Evolutionary conservation across 139 green algal genomes (phyloP).

Genomic region (Medakamo hakoo): DNA sequence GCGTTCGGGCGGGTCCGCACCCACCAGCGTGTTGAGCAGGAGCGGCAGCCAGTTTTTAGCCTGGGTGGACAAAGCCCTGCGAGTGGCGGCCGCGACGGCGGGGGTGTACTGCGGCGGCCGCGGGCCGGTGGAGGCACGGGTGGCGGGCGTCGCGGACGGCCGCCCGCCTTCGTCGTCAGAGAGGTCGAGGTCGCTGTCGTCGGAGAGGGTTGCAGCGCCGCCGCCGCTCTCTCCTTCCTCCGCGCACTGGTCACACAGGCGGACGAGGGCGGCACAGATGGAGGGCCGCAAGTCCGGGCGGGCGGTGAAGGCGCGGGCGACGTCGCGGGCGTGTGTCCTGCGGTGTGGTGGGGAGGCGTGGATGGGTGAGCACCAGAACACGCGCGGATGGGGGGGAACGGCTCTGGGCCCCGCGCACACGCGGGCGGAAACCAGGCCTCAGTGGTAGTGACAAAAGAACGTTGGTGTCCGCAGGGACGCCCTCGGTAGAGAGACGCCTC

Average conservation of each 20-base stretch:
- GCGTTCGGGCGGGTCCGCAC: conserved; percentile 24
- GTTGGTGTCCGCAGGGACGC: conserved; percentile 11
- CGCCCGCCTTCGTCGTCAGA: conserved; percentile 11
- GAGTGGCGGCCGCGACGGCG: conserved; percentile 16
- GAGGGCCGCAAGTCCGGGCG: conserved; percentile 38
- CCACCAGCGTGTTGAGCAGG: conserved; percentile 69
- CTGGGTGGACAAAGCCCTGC: conserved; percentile 32
- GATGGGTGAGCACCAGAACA: not conserved
- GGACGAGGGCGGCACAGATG: conserved; percentile 38
- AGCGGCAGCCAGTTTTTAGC: conserved; percentile 66
- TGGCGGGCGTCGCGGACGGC: too few relatives aligned
- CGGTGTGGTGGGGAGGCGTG: not conserved
- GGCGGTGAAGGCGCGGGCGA: conserved; percentile 46
- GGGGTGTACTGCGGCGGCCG: conserved; percentile 10
- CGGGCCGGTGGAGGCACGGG: too few relatives aligned
- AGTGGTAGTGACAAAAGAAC: conserved; percentile 43
- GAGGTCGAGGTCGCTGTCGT: conserved; percentile 1
- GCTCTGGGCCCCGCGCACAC: not conserved
- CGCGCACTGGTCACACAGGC: conserved; percentile 24
- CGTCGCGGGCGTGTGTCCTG: conserved; percentile 15
- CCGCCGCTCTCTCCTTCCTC: not conserved
- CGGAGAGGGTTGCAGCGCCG: not conserved
- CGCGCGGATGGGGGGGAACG: not conserved
- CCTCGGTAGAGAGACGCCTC: too few relatives aligned
- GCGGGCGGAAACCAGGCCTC: conserved; percentile 8